Evolutionary conservation across 2,329 filamentous ascomycete genomes (phyloP), one percentile per base, ranked within the genome.

Genomic region (Zelopaecilomyces penicillatus): DNA sequence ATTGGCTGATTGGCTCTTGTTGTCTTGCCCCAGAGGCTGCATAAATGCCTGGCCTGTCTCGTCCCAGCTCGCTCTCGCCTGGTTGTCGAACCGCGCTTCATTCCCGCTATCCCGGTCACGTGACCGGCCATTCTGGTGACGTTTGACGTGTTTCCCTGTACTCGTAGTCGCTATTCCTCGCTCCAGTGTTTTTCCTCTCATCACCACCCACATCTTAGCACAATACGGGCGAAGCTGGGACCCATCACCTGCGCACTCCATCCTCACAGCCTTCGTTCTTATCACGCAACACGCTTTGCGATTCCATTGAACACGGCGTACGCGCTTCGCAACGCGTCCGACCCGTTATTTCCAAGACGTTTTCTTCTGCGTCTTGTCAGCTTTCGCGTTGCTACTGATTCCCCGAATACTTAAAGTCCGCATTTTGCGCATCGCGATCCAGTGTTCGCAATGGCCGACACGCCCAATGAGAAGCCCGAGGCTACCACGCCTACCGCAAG

Each of bases 371-470:
- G 27, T 35, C 43, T 46, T 39, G 48, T 45, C 42, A 35, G 6
- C 43, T 29, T 42, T 48, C 42, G 46, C 46, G 46, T 45, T 45
- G 36, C 35, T 32, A 28, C 34, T 43, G 42, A 32, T 28, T 45
- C 42, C 28, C 11, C 40, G 33, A 39, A 45, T 44, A 19, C 19
- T 19, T 19, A 19, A 19, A 19, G 19, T 19, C 19, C 45, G 46
- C 42, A 45, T 40, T 31, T 40, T 45, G 56, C 53, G 52, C 51
- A 55, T 54, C 45, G 43, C 46, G 47, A 48, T 44, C 45, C 43
- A 43, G 43, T 39, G 39, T 48, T 45, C 54, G 57, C 56, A 54
- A 69, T 69, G 66, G 63, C 66, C 44, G 66, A 69, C 46, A 61
- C 61, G 52, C 42, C 58, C 40, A 52, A 53, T 48, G 63, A 67